phyloP scores from a whole-genome alignment of 2,329 filamentous ascomycete genomes.

The Dactylonectria macrodidyma region DNA sequence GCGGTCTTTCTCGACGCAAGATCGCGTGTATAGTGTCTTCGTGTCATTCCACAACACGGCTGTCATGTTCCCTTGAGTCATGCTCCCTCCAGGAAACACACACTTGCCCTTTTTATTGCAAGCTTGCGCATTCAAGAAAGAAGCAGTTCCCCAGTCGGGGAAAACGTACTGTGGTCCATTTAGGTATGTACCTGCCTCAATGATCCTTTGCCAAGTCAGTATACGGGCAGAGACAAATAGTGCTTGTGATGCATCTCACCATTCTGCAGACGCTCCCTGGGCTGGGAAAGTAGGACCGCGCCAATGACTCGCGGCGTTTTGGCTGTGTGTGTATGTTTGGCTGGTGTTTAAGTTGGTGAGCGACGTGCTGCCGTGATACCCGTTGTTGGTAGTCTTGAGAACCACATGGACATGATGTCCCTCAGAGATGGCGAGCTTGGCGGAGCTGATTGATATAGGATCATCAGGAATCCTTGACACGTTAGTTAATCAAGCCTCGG shows the following conservation, averaged over 20 bases:
- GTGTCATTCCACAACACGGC: constrained; percentile 5
- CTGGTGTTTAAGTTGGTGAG: constrained; percentile 17
- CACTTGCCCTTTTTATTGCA: constrained; percentile 9
- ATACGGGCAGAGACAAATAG: not conserved
- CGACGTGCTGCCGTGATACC: constrained; percentile 12
- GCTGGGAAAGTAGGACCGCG: constrained; percentile 3
- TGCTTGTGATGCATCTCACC: not conserved
- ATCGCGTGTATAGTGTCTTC: not conserved
- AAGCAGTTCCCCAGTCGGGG: constrained; percentile 14
- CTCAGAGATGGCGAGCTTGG: constrained; percentile 3
- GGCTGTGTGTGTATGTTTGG: constrained; percentile 11
- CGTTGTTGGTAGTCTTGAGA: constrained; percentile 11
- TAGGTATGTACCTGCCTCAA: constrained; percentile 18
- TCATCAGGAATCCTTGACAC: not conserved
- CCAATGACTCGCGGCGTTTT: not conserved
- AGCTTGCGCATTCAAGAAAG: constrained; percentile 7
- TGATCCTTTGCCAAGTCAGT: constrained; percentile 13
- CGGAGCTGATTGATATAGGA: not conserved
- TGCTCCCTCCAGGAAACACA: not conserved
- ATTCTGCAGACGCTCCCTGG: not conserved
- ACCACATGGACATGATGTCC: constrained; percentile 14
- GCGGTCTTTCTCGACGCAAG: not conserved
- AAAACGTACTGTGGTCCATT: constrained; percentile 17
- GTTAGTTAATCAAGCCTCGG: not conserved
- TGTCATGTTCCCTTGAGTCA: constrained; percentile 1